Conservation (phyloP, 768 basidiomycete species). For the Boletus eberwhitei region DNA sequence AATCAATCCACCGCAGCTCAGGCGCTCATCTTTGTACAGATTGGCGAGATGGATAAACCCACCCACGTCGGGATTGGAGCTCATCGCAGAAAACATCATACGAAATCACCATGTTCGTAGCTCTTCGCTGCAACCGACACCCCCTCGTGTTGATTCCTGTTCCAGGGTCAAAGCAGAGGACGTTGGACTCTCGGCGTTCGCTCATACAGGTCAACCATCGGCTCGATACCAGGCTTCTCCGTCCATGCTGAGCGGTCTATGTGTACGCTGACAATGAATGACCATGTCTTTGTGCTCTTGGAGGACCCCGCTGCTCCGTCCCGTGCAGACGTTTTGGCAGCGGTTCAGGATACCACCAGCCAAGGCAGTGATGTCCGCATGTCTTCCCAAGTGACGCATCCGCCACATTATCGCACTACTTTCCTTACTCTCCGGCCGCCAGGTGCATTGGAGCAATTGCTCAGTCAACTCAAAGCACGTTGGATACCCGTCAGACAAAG, state of each 20-base stretch:
- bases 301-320: slow-evolving; percentile 74
- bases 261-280: slow-evolving; percentile 74
- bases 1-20: not conserved
- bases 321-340: slow-evolving; percentile 50
- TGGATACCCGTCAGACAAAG: slow-evolving; percentile 70
- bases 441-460: slow-evolving; percentile 69
- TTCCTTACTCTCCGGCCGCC: slow-evolving; percentile 75
- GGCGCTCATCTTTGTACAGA: slow-evolving; percentile 32
- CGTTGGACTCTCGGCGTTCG: slow-evolving; percentile 69
- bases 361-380: slow-evolving; percentile 12
- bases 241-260: slow-evolving; percentile 62
- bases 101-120: slow-evolving; percentile 63
- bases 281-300: slow-evolving; percentile 74
- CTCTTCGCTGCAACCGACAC: slow-evolving; percentile 10
- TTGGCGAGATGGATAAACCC: slow-evolving; percentile 82
- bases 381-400: slow-evolving; percentile 23
- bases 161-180: slow-evolving; percentile 56
- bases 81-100: slow-evolving; percentile 65
- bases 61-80: slow-evolving; percentile 65
- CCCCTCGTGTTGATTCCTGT: slow-evolving; percentile 14
- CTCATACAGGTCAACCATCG: slow-evolving; percentile 72
- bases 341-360: slow-evolving; percentile 39
- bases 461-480: slow-evolving; percentile 69
- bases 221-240: slow-evolving; percentile 49
- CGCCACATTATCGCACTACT: slow-evolving; percentile 67